phyloP scores from a whole-genome alignment of 2,329 filamentous ascomycete genomes.

The Mollisia scopiformis region DNA sequence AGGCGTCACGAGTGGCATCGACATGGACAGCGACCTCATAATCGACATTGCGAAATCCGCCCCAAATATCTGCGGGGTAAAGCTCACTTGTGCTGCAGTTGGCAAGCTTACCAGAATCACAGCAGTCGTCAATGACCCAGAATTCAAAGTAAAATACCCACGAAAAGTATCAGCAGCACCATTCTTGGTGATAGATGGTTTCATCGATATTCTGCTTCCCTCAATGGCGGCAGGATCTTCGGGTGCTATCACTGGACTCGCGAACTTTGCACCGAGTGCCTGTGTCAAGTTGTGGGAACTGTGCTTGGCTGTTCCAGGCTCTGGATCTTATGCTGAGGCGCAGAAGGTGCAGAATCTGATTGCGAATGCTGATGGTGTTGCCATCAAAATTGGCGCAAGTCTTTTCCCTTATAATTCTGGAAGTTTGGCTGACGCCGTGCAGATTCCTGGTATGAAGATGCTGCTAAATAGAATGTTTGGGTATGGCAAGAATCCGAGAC shows the following conservation, averaged over 20 bases:
- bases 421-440: not conserved
- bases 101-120: not conserved
- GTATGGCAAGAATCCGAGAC: constrained; percentile 22
- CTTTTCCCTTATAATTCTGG: not conserved
- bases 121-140: not conserved
- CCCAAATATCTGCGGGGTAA: constrained; percentile 31
- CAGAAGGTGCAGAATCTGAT: not conserved
- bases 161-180: constrained; percentile 1
- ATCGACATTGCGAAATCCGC: constrained; percentile 23
- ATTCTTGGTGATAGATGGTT: constrained; percentile 32
- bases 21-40: constrained; percentile 30
- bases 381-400: not conserved
- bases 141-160: not conserved
- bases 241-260: constrained; percentile 18
- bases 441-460: constrained; percentile 32
- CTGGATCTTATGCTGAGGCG: not conserved
- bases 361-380: not conserved
- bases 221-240: constrained; percentile 26
- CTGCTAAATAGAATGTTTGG: constrained; percentile 25
- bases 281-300: not conserved
- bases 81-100: constrained; percentile 22
- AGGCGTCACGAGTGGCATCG: constrained; percentile 24
- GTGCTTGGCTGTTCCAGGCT: constrained; percentile 5
- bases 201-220: constrained; percentile 35
- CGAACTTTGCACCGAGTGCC: constrained; percentile 19